phyloP scores from a whole-genome alignment of 768 basidiomycete genomes.

The Chiua virens region DNA sequence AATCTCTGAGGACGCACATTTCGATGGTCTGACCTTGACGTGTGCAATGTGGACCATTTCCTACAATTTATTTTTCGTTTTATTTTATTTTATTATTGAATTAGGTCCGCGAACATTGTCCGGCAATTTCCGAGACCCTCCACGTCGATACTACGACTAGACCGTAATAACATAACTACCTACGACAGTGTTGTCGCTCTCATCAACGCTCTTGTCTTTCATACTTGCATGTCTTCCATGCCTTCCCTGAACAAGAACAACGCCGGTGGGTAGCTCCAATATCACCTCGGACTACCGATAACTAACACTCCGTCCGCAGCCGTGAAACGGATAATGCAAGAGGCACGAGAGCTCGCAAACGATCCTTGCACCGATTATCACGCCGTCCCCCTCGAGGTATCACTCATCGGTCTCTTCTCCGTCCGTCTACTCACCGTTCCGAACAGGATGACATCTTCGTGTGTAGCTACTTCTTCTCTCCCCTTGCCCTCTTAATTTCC shows the following conservation, averaged over 20 bases:
- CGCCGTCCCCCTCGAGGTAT: conserved; percentile 79
- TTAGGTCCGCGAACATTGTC: conserved; percentile 5
- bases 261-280: conserved; percentile 54
- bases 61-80: too few species aligned
- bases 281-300: background rate
- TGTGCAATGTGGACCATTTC: conserved; percentile 71
- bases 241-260: conserved; percentile 84
- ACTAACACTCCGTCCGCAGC: conserved; percentile 43
- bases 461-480: conserved; percentile 27
- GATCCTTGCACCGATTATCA: conserved; percentile 87
- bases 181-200: too few species aligned
- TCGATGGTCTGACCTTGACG: conserved; percentile 76
- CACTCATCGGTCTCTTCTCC: background rate
- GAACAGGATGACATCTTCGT: conserved; percentile 86
- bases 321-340: conserved; percentile 96
- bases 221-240: conserved; percentile 13
- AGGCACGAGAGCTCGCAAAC: conserved; percentile 83
- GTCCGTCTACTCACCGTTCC: conserved; percentile 9
- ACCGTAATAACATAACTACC: too few species aligned
- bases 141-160: too few species aligned
- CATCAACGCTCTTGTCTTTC: background rate
- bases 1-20: conserved; percentile 42
- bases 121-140: conserved; percentile 15
- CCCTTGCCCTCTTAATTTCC: conserved; percentile 21
- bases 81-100: too few species aligned